These are phyloP conservation scores for Fistulifera solaris DNA, from an alignment of 108 stramenopile species.

Conservation along the genomic window DNA sequence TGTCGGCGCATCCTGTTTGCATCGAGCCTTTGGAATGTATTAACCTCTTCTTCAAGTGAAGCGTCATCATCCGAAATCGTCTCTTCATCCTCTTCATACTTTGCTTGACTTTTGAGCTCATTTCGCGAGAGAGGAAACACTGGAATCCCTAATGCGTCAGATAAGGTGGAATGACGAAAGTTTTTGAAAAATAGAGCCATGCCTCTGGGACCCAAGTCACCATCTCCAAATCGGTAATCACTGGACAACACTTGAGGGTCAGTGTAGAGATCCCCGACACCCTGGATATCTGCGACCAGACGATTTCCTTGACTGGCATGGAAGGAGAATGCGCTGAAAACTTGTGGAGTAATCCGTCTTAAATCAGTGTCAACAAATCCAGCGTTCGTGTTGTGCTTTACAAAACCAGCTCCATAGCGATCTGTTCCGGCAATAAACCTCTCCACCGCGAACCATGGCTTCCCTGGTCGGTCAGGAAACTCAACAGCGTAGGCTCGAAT, in stretches of 20 bases:
- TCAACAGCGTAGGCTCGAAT: constrained; percentile 73
- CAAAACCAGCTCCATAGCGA: constrained; percentile 58
- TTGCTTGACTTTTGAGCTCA: constrained; percentile 56
- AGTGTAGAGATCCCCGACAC: constrained; percentile 83
- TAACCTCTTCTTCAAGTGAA: neutral
- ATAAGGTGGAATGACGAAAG: constrained; percentile 45
- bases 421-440: constrained; percentile 69
- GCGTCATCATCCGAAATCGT: constrained; percentile 31
- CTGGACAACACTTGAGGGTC: constrained; percentile 74
- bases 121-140: constrained; percentile 66
- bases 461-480: constrained; percentile 50
- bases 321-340: constrained; percentile 73
- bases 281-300: constrained; percentile 83
- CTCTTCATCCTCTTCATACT: constrained; percentile 58
- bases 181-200: constrained; percentile 80
- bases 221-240: constrained; percentile 77
- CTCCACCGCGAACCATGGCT: constrained; percentile 72
- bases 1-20: constrained; percentile 40
- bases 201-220: constrained; percentile 71
- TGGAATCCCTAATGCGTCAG: constrained; percentile 55
- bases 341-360: constrained; percentile 68
- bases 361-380: constrained; percentile 70
- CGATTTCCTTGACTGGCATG: constrained; percentile 64
- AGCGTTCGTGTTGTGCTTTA: constrained; percentile 78
- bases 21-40: constrained; percentile 26